Evolutionary conservation across 805 yeast genomes (phyloP).

Genomic region (Candida stauntonica): DNA sequence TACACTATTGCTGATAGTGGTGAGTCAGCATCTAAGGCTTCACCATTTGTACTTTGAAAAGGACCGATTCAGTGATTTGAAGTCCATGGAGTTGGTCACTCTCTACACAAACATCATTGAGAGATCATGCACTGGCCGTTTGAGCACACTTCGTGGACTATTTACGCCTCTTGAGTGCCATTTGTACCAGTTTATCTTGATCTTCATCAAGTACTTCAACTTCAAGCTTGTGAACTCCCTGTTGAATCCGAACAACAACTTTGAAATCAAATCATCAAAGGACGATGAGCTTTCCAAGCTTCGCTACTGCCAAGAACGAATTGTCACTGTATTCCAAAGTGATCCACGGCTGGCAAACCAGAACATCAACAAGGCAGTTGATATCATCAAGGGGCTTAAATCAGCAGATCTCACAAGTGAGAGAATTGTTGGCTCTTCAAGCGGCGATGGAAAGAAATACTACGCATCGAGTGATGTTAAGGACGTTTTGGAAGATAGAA

Average conservation of each 20-base stretch:
- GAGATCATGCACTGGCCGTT: background rate
- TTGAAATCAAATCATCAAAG: constrained; percentile 4
- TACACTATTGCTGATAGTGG: constrained; percentile 8
- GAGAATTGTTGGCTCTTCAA: too few species aligned
- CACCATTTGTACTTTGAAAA: constrained; percentile 17
- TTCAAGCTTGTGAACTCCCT: constrained; percentile 14
- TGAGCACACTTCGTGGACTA: constrained; percentile 11
- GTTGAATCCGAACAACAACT: constrained; percentile 1
- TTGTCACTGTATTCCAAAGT: constrained; percentile 7
- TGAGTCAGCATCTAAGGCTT: constrained; percentile 17
- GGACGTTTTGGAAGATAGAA: constrained; percentile 10
- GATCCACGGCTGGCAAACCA: constrained; percentile 2
- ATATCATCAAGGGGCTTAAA: constrained; percentile 2
- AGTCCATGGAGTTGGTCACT: constrained; percentile 8
- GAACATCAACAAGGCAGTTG: constrained; percentile 4
- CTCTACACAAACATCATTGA: constrained; percentile 4
- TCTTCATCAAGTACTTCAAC: constrained; percentile 22
- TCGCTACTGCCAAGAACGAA: constrained; percentile 2
- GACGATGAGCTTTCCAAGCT: constrained; percentile 10
- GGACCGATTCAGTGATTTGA: constrained; percentile 14
- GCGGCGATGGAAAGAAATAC: background rate
- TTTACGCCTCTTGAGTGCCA: constrained; percentile 20
- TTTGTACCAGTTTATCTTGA: constrained; percentile 19
- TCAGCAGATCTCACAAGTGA: background rate
- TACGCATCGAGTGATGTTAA: constrained; percentile 13